phyloP scores from a whole-genome alignment of 129 eudicot species.

The Lonicera japonica region DNA sequence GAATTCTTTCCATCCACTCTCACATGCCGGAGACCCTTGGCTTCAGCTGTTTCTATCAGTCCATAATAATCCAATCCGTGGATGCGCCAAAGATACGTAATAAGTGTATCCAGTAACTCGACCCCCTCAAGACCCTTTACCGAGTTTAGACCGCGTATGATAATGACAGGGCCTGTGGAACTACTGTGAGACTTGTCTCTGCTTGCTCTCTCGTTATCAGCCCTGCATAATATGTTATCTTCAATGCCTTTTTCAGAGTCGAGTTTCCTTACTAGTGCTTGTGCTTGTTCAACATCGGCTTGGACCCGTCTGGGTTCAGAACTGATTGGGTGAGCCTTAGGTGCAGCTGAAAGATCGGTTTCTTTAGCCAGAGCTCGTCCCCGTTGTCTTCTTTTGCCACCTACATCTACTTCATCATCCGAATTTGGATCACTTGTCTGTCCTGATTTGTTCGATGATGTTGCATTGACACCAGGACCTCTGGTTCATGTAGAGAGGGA shows the following conservation, averaged over 20 bases:
- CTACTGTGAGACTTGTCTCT: slow-evolving; percentile 78
- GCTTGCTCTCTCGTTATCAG: slow-evolving; percentile 67
- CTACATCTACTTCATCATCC: slow-evolving; percentile 66
- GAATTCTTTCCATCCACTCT: slow-evolving; percentile 62
- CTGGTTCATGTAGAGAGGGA: slow-evolving; percentile 36
- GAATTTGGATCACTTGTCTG: slow-evolving; percentile 64
- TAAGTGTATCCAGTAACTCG: slow-evolving; percentile 89
- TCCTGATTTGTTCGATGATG: slow-evolving; percentile 51
- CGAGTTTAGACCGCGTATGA: slow-evolving; percentile 66
- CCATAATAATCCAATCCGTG: slow-evolving; percentile 96
- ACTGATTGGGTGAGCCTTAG: slow-evolving; percentile 84
- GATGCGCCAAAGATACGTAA: slow-evolving; percentile 91
- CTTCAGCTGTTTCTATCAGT: slow-evolving; percentile 60
- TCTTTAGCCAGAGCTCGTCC: slow-evolving; percentile 45
- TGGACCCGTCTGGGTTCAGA: slow-evolving; percentile 75
- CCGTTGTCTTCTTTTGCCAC: slow-evolving; percentile 63
- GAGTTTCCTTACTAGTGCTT: slow-evolving; percentile 81
- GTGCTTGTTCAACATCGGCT: slow-evolving; percentile 73
- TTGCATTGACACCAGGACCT: slow-evolving; percentile 69
- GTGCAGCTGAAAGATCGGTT: slow-evolving; percentile 60
- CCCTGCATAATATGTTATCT: slow-evolving; percentile 67
- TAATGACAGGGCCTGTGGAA: slow-evolving; percentile 78
- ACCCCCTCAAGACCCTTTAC: slow-evolving; percentile 92
- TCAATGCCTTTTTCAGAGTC: slow-evolving; percentile 86
- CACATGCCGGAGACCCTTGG: slow-evolving; percentile 85